Evolutionary conservation across 768 basidiomycete species (phyloP), one percentile per base, ranked within the genome.

Genomic region (Erythrobasidium yunnanense): DNA sequence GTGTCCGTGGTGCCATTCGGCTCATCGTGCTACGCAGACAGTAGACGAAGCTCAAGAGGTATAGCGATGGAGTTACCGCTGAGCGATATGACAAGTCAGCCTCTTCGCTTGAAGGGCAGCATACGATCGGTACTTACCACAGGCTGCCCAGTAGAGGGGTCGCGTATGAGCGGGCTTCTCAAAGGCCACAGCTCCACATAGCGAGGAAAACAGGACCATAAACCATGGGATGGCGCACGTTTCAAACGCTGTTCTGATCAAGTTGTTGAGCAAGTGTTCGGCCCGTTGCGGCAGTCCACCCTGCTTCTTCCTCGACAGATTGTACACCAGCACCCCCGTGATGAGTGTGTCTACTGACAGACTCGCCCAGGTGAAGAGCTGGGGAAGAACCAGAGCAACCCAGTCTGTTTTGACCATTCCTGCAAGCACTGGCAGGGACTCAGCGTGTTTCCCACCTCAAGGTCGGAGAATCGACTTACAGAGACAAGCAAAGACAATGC

Each of bases 151-250:
- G 34, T 55, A 55, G 8, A 55, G 5, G 5, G 54, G 54, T 55
- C 54, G 5, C 4, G 29, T 55, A 32, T 55, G 20, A 13, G 18
- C 15, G 11, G 54, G 54, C 15, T 55, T 15, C n/a, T 20, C 20
- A 33, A 55, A 55, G 25, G 54, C 54, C 8, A 55, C 29, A 27
- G 54, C 54, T 13, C 54, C 54, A 27, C 15, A 23, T 13, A 55
- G n/a, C 11, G 54, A 55, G 11, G 54, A 55, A 5, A 34, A 22
- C 18, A 55, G 33, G 18, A 55, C 29, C 5, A 55, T 32, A 32
- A 55, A 55, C 54, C 54, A 55, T 20, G 54, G 54, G 5, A 55
- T 55, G 5, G 54, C 54, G 54, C 54, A 55, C 25, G 54, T 55
- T 20, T 55, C 54, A 32, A 55, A 55, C 20, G 54, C 54, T 13